phyloP scores from a whole-genome alignment of 2,329 filamentous ascomycete genomes.

The Aaosphaeria pasadenensis region DNA sequence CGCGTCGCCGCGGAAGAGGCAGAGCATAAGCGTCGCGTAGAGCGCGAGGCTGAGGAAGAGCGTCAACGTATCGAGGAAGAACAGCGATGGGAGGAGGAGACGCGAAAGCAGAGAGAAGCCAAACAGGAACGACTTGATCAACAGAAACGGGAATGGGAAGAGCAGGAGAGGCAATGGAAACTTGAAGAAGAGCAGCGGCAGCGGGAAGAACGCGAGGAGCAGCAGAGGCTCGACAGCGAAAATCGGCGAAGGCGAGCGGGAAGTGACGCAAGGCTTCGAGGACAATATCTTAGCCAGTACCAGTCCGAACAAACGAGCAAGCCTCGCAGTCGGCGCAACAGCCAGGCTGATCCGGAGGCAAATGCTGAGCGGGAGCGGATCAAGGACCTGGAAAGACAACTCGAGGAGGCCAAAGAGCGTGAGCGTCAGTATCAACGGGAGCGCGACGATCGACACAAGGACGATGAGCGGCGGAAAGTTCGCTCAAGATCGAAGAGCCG shows the following conservation, averaged over 20 bases:
- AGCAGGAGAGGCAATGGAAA: slow-evolving; percentile 74
- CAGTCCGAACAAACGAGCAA: slow-evolving; percentile 62
- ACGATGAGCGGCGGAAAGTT: slow-evolving; percentile 33
- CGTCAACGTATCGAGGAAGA: slow-evolving; percentile 62
- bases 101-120: slow-evolving; percentile 56
- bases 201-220: slow-evolving; percentile 70
- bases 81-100: slow-evolving; percentile 64
- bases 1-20: slow-evolving; percentile 52
- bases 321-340: slow-evolving; percentile 33
- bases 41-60: slow-evolving; percentile 61
- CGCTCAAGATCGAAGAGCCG: slow-evolving; percentile 37
- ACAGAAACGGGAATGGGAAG: slow-evolving; percentile 72
- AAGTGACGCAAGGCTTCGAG: slow-evolving; percentile 68
- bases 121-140: slow-evolving; percentile 60
- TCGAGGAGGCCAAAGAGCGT: slow-evolving; percentile 65
- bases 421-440: slow-evolving; percentile 63
- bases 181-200: slow-evolving; percentile 69
- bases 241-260: slow-evolving; percentile 58
- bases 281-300: slow-evolving; percentile 85
- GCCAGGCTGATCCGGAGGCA: slow-evolving; percentile 43
- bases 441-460: slow-evolving; percentile 51
- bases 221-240: slow-evolving; percentile 65
- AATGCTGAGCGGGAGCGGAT: slow-evolving; percentile 65
- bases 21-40: slow-evolving; percentile 46
- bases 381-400: slow-evolving; percentile 72